These are phyloP conservation scores for Trametes coccinea DNA, from an alignment of 768 basidiomycete species.

Conservation along the genomic window DNA sequence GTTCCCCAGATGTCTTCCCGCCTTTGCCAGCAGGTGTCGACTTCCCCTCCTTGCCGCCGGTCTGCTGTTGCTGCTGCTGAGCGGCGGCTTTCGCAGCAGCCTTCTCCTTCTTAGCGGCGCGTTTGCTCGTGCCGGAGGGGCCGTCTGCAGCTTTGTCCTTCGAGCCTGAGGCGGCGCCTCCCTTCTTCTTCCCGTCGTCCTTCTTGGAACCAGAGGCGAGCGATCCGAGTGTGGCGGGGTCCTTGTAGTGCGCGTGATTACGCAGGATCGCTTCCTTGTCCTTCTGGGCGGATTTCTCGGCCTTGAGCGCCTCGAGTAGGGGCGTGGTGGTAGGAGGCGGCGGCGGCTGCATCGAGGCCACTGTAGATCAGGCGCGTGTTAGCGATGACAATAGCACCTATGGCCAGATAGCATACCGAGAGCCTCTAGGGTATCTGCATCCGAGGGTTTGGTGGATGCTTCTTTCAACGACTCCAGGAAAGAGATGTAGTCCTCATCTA, in stretches of 20 bases:
- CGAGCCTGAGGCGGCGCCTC: constrained; percentile 4
- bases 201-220: constrained; percentile 37
- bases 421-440: constrained; percentile 63
- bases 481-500: constrained; percentile 84
- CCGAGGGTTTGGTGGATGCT: constrained; percentile 44
- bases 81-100: constrained; percentile 28
- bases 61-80: constrained; percentile 15
- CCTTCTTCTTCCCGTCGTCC: constrained; percentile 43
- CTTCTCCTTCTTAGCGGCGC: constrained; percentile 36
- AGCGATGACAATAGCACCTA: neutral
- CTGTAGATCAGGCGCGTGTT: constrained; percentile 36
- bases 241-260: constrained; percentile 74
- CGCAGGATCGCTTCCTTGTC: constrained; percentile 74
- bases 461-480: constrained; percentile 76
- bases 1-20: neutral
- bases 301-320: constrained; percentile 89
- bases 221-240: constrained; percentile 35
- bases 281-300: constrained; percentile 67
- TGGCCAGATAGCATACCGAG: constrained; percentile 46
- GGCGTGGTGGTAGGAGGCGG: constrained; percentile 82
- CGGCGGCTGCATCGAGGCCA: constrained; percentile 61
- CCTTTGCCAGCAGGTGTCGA: constrained; percentile 2
- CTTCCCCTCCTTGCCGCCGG: constrained; percentile 13
- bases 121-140: constrained; percentile 35
- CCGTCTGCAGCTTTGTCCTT: constrained; percentile 25